Conservation (phyloP, 1,139 yeast species). For the Geotrichum australiense region DNA sequence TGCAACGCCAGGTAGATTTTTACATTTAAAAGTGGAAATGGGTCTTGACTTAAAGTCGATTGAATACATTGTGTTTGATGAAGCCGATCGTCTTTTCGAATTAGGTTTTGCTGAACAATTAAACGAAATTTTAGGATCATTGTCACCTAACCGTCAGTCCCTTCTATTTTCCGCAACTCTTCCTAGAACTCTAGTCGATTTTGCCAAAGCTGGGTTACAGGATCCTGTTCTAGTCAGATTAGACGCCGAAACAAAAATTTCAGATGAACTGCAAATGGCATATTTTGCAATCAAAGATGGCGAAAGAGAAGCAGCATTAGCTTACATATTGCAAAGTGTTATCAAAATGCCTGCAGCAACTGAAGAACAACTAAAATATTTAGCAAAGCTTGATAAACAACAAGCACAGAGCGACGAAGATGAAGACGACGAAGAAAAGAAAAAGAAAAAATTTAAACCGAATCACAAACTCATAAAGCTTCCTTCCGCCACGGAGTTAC, state of each 20-base stretch:
- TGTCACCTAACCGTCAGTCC: conserved; percentile 81
- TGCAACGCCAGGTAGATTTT: conserved; percentile 96
- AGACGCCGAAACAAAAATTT: conserved; percentile 85
- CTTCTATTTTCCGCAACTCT: conserved; percentile 90
- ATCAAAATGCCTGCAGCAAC: conserved; percentile 81
- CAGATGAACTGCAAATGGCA: conserved; percentile 87
- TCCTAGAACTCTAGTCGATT: conserved; percentile 86
- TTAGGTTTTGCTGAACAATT: conserved; percentile 96
- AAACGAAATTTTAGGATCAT: conserved; percentile 76
- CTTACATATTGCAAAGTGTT: conserved; percentile 69
- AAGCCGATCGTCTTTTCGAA: conserved; percentile 95
- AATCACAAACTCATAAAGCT: conserved; percentile 45
- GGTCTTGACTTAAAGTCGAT: conserved; percentile 70
- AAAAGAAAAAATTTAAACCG: conserved; percentile 36
- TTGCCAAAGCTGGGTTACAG: conserved; percentile 91
- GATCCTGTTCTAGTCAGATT: conserved; percentile 89
- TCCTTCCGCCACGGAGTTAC: conserved; percentile 76
- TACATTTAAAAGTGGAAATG: conserved; percentile 96
- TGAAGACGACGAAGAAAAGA: conserved; percentile 43
- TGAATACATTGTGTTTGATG: conserved; percentile 92
- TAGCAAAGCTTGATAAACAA: conserved; percentile 39
- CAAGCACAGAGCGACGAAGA: conserved; percentile 34
- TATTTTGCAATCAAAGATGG: conserved; percentile 72
- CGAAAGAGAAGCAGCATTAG: conserved; percentile 85
- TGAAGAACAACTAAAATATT: conserved; percentile 36